Evolutionary conservation across 176 grass and related monocot species (phyloP), one percentile per base, ranked within the genome.

Genomic region (Typha latifolia): DNA sequence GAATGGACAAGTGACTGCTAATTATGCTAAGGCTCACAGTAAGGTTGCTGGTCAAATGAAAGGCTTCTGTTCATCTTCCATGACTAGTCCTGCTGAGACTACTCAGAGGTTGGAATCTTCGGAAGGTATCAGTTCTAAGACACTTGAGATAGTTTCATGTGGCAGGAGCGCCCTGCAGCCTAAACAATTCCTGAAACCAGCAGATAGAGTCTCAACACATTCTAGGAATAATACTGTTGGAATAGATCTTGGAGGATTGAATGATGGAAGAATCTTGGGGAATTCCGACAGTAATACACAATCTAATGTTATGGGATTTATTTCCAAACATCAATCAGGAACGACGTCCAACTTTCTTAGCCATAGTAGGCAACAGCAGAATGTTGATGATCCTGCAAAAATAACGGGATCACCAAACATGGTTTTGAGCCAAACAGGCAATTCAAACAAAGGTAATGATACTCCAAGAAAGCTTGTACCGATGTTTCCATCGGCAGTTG

Each of bases 111-210:
- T 62, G 55, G 79, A 91, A 12, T 66, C 63, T 69, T 12, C 62
- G 23, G 78, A 78, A 81, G 64, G 57, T 76, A 64, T 49, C 66
- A 51, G 37, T 82, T 82, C 73, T 76, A 73, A 67, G 74, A 50
- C 63, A 23, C 74, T 67, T 66, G 73, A 64, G 32, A 74, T 51
- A 19, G 32, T 70, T 81, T 62, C 68, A 27, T 63, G 49, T 32
- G 79, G 76, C 50, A 84, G 73, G 71, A 81, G 71, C 48, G 19
- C 48, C 57, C 76, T 71, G 66, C 86, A 75, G 61, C 69, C 78
- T 61, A 88, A 74, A 68, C 59, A 68, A 48, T 84, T 85, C 50
- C 70, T 85, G 81, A 90, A 90, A 70, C 76, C 81, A 49, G 82
- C 78, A 26, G 84, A 87, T 62, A 51, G 51, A 71, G 29, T 67